phyloP scores from a whole-genome alignment of 768 basidiomycete genomes.

The Grammothele lineata region DNA sequence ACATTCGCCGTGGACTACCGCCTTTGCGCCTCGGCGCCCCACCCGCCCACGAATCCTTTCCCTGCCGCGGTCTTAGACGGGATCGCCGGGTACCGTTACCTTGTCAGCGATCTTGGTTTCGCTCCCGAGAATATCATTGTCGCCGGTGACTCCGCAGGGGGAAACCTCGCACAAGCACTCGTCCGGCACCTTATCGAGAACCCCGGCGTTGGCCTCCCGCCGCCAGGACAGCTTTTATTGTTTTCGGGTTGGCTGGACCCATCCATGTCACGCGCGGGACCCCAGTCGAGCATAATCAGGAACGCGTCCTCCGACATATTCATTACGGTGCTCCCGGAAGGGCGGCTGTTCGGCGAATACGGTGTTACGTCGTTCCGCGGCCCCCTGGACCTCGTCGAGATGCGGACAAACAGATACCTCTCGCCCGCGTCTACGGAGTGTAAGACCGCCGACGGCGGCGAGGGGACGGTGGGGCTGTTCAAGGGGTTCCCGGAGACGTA shows the following conservation, averaged over 20 bases:
- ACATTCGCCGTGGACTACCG: slow-evolving; percentile 71
- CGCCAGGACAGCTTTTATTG: slow-evolving; percentile 41
- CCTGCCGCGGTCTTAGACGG: slow-evolving; percentile 74
- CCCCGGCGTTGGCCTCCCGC: slow-evolving; percentile 32
- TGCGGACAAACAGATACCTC: slow-evolving; percentile 13
- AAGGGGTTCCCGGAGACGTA: slow-evolving; percentile 31
- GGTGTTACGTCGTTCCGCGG: slow-evolving; percentile 5
- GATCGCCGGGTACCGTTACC: slow-evolving; percentile 69
- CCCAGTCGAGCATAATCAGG: background rate
- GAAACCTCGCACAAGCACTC: slow-evolving; percentile 62
- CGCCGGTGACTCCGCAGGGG: slow-evolving; percentile 76
- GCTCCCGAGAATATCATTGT: slow-evolving; percentile 59
- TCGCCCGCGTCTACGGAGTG: slow-evolving; percentile 13
- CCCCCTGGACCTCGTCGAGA: slow-evolving; percentile 2
- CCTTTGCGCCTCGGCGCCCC: slow-evolving; percentile 40
- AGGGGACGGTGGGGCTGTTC: no score
- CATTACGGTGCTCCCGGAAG: background rate
- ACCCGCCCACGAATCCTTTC: slow-evolving; percentile 49
- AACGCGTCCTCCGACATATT: slow-evolving; percentile 29
- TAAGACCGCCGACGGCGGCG: background rate
- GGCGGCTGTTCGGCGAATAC: slow-evolving; percentile 3
- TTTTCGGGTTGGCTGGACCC: slow-evolving; percentile 56
- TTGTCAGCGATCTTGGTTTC: slow-evolving; percentile 54
- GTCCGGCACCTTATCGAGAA: slow-evolving; percentile 50
- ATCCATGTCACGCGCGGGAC: slow-evolving; percentile 33